phyloP scores from a whole-genome alignment of 208 protist genomes.

The Tritrichomonas musculus region DNA sequence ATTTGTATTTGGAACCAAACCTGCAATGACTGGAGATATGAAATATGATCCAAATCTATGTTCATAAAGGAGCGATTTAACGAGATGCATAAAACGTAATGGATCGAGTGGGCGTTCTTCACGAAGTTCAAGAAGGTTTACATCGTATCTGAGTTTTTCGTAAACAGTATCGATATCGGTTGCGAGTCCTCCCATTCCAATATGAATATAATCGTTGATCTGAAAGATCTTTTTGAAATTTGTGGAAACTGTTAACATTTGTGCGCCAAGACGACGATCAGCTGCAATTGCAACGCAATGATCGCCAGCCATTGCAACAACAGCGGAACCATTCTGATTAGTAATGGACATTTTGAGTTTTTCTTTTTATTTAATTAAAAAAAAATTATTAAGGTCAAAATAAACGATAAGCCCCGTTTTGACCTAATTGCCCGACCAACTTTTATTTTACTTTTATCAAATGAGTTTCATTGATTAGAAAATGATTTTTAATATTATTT shows the following conservation, averaged over 20 bases:
- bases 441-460: no score
- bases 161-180: slow-evolving; percentile 47
- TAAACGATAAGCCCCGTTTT: no score
- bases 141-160: slow-evolving; percentile 46
- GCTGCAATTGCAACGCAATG: slow-evolving; percentile 55
- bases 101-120: slow-evolving; percentile 53
- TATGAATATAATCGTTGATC: slow-evolving; percentile 50
- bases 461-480: no score
- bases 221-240: slow-evolving; percentile 45
- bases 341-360: no score
- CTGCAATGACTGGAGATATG: slow-evolving; percentile 51
- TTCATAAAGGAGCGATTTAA: slow-evolving; percentile 53
- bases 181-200: slow-evolving; percentile 43
- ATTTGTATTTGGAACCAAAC: slow-evolving; percentile 44
- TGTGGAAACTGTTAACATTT: slow-evolving; percentile 48
- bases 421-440: no score
- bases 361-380: no score
- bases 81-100: slow-evolving; percentile 47
- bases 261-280: slow-evolving; percentile 50
- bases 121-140: slow-evolving; percentile 51
- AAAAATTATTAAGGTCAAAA: no score
- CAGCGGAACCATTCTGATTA: neutral
- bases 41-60: slow-evolving; percentile 57
- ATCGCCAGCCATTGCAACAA: slow-evolving; percentile 43
- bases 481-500: no score